Percentiles rank a stretch among this genome's conserved stretches.
Evolutionary conservation across 2,329 filamentous ascomycete genomes (phyloP).

Genomic region (Penicillium sp.): DNA sequence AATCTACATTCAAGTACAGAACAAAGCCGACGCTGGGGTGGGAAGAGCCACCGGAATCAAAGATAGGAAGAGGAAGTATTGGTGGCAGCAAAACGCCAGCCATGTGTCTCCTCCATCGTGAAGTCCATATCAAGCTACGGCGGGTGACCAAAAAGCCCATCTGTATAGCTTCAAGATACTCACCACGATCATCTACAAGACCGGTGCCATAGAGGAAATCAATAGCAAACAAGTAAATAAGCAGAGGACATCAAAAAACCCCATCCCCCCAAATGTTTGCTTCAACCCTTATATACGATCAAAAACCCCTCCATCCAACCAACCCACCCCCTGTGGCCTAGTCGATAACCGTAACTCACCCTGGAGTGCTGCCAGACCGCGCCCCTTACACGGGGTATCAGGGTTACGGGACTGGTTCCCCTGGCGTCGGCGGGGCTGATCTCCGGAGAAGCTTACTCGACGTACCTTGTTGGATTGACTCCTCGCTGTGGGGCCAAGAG

Average conservation of each 20-base stretch:
- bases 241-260: too few relatives aligned
- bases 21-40: not conserved
- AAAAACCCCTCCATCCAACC: too few relatives aligned
- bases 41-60: not conserved
- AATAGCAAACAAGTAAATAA: too few relatives aligned
- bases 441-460: not conserved
- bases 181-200: too few relatives aligned
- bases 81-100: not conserved
- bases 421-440: not conserved
- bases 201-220: too few relatives aligned
- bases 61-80: not conserved
- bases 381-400: slow-evolving; percentile 1
- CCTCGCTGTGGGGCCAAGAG: slow-evolving; percentile 1
- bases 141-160: not conserved
- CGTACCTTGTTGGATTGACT: slow-evolving; percentile 3
- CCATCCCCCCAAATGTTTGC: too few relatives aligned
- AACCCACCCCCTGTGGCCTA: not conserved
- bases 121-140: not conserved
- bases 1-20: not conserved
- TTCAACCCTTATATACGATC: too few relatives aligned
- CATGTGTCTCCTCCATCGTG: not conserved
- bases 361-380: slow-evolving; percentile 7
- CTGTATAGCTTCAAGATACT: not conserved
- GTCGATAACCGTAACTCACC: slow-evolving; percentile 3
- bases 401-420: slow-evolving; percentile 2